Evolutionary conservation across 2,329 filamentous ascomycete species (phyloP).

Genomic region (Gnomoniopsis sp.): DNA sequence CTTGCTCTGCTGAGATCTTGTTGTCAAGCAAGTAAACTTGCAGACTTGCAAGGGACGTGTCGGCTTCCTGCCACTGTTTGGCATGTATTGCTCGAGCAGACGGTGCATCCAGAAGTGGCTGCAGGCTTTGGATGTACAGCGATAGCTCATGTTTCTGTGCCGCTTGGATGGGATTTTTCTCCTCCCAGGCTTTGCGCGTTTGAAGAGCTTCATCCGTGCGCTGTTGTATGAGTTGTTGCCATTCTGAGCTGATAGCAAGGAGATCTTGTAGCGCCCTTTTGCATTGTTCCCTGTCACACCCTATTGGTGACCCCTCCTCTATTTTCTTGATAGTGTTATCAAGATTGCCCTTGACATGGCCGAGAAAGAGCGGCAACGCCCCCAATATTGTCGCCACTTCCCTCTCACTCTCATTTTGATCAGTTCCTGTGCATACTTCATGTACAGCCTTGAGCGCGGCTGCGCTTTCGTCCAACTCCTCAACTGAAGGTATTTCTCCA

Average conservation of each 20-base stretch:
- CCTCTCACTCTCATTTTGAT: neutral
- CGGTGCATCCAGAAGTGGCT: neutral
- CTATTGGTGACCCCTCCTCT: neutral
- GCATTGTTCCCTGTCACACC: neutral
- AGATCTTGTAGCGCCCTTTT: neutral
- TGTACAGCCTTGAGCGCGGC: neutral
- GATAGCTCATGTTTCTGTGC: neutral
- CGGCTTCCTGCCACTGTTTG: neutral
- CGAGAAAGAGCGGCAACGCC: neutral
- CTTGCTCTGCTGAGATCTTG: neutral
- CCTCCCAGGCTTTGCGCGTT: neutral
- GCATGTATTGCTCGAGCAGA: neutral
- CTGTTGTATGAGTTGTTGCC: neutral
- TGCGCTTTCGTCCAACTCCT: neutral
- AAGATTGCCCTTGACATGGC: neutral
- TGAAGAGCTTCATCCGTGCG: neutral
- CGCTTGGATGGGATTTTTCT: neutral
- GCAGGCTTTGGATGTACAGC: neutral
- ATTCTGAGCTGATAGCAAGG: neutral
- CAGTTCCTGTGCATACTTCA: neutral
- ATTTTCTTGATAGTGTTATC: neutral
- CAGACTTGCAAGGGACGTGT: neutral
- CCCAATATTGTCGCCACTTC: neutral
- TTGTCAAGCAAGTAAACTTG: neutral
- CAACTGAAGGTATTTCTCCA: neutral